Percentiles rank a stretch among this genome's conserved stretches.
phyloP scores from a whole-genome alignment of 164 flowering plant genomes.

The Tinospora cordifolia region DNA sequence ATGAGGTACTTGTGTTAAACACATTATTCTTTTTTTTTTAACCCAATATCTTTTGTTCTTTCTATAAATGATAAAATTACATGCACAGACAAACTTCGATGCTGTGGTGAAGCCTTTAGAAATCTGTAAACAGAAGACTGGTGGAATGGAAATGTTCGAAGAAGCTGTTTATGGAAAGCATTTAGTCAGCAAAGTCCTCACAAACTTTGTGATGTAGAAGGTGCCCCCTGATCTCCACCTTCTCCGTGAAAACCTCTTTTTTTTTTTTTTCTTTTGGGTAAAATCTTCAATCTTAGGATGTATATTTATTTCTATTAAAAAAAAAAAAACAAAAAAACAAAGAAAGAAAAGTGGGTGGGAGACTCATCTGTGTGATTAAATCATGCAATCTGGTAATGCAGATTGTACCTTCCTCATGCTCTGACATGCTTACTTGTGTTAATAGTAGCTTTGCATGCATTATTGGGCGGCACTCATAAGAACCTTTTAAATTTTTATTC shows the following conservation, averaged over 20 bases:
- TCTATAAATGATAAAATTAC: conserved; percentile 8
- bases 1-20: conserved; percentile 45
- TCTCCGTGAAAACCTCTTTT: background rate
- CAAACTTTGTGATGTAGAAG: conserved; percentile 44
- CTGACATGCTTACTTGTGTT: background rate
- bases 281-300: background rate
- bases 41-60: background rate
- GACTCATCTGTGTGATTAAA: background rate
- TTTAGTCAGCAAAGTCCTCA: conserved; percentile 62
- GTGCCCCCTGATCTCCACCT: background rate
- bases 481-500: too few species aligned
- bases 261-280: too few species aligned
- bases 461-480: too few species aligned
- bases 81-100: conserved; percentile 64
- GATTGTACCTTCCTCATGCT: background rate
- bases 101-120: conserved; percentile 74
- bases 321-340: too few species aligned
- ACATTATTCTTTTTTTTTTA: background rate
- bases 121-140: conserved; percentile 46
- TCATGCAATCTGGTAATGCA: background rate
- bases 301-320: background rate
- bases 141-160: conserved; percentile 45
- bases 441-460: too few species aligned
- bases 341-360: too few species aligned
- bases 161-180: conserved; percentile 77